Conservation (phyloP, 1,139 yeast genomes). For the Magnusiomyces ingens region DNA sequence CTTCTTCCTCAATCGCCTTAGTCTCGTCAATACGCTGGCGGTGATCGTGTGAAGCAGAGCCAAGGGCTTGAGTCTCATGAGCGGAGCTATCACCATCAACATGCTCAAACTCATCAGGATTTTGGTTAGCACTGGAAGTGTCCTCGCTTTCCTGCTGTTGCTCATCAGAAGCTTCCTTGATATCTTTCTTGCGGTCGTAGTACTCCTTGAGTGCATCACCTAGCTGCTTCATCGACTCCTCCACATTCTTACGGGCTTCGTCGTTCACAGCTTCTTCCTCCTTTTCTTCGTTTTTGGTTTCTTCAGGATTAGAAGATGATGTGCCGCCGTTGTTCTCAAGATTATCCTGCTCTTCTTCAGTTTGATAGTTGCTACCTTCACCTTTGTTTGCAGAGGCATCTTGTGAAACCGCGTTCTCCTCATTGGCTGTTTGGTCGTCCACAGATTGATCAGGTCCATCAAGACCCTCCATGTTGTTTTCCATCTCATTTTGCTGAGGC, state of each 20-base stretch:
- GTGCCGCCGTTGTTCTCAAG: constrained; percentile 24
- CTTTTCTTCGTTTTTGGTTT: constrained; percentile 18
- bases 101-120: constrained; percentile 89
- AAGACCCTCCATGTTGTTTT: constrained; percentile 31
- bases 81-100: constrained; percentile 69
- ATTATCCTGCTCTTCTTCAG: constrained; percentile 49
- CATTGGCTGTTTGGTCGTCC: constrained; percentile 38
- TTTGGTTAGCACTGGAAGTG: constrained; percentile 41
- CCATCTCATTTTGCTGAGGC: constrained; percentile 18
- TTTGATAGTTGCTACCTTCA: constrained; percentile 70
- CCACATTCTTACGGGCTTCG: constrained; percentile 63
- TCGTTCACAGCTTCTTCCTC: constrained; percentile 40
- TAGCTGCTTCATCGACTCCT: constrained; percentile 73
- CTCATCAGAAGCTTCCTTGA: constrained; percentile 43
- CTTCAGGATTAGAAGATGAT: constrained; percentile 21
- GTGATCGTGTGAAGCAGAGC: constrained; percentile 80
- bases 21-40: constrained; percentile 71
- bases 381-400: constrained; percentile 67
- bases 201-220: constrained; percentile 90
- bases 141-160: constrained; percentile 33
- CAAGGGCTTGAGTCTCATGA: constrained; percentile 82
- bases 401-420: constrained; percentile 47
- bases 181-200: constrained; percentile 85
- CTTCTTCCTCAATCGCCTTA: constrained; percentile 65
- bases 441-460: constrained; percentile 45